A percentile compares a stretch with the other conserved stretches of the same genome.
Evolutionary conservation across 495 filamentous ascomycete species (phyloP).

Genomic region (Paragyromitra xinjiangensis): DNA sequence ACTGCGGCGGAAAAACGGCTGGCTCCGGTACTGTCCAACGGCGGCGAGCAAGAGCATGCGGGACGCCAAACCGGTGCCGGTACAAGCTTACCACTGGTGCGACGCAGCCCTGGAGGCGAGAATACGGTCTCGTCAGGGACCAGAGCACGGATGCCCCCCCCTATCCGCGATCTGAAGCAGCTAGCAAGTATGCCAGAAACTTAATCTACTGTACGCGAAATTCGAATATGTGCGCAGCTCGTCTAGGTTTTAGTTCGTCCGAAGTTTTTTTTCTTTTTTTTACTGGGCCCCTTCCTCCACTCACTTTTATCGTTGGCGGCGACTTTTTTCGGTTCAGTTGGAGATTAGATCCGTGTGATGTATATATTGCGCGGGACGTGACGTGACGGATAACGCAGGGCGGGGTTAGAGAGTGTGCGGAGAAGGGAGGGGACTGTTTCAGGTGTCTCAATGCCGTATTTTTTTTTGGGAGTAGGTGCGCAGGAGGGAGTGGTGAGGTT

Average conservation of each 20-base stretch:
- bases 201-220: conserved; percentile 44
- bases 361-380: conserved; percentile 48
- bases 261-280: conserved; percentile 47
- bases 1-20: conserved; percentile 36
- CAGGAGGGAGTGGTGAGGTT: conserved; percentile 21
- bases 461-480: conserved; percentile 31
- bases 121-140: conserved; percentile 45
- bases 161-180: conserved; percentile 49
- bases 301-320: conserved; percentile 30
- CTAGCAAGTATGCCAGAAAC: conserved; percentile 38
- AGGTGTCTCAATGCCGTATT: conserved; percentile 49
- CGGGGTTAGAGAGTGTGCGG: conserved; percentile 48
- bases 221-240: conserved; percentile 21
- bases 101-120: conserved; percentile 42
- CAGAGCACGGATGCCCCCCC: conserved; percentile 47
- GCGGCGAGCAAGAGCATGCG: conserved; percentile 46
- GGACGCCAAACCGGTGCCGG: conserved; percentile 43
- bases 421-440: conserved; percentile 51
- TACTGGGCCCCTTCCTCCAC: conserved; percentile 36
- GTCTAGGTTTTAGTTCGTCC: conserved; percentile 44
- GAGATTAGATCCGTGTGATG: conserved; percentile 43
- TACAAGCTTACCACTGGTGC: conserved; percentile 46
- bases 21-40: conserved; percentile 40
- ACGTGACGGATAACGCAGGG: conserved; percentile 45
- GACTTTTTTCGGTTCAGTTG: conserved; percentile 36